Evolutionary conservation across 176 grass and related monocot species (phyloP).

Genomic region (Themeda triandra): DNA sequence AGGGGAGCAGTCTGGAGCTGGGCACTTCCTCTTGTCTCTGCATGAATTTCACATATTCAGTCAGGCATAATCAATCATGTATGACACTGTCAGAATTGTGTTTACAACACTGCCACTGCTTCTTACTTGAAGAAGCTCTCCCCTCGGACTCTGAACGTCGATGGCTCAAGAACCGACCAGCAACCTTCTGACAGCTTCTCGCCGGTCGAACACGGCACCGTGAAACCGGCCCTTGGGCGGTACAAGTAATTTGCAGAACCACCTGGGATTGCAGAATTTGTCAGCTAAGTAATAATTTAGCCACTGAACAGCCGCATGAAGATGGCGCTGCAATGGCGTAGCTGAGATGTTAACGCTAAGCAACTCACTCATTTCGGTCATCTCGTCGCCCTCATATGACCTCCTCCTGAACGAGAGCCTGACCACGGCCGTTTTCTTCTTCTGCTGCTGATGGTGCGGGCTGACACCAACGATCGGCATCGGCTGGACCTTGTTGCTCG

Average conservation of each 20-base stretch:
- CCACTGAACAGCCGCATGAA: neutral
- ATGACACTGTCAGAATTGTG: neutral
- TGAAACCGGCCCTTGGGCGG: constrained; percentile 63
- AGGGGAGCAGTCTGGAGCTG: constrained; percentile 55
- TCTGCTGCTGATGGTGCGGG: constrained; percentile 54
- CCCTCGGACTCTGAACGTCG: constrained; percentile 71
- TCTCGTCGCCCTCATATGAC: constrained; percentile 93
- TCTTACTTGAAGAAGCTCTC: constrained; percentile 81
- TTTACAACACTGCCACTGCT: neutral
- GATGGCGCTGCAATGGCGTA: neutral
- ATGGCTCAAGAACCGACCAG: constrained; percentile 87
- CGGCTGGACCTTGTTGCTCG: constrained; percentile 68
- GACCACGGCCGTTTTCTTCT: constrained; percentile 81
- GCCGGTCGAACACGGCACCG: constrained; percentile 45
- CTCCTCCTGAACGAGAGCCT: constrained; percentile 73
- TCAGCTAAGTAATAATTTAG: constrained; percentile 4
- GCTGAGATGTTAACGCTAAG: neutral
- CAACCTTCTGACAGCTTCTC: constrained; percentile 60
- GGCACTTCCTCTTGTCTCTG: constrained; percentile 86
- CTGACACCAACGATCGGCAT: constrained; percentile 49
- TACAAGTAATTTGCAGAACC: constrained; percentile 71
- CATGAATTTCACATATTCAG: constrained; percentile 14
- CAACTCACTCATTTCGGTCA: constrained; percentile 79
- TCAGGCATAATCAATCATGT: neutral
- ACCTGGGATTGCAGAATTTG: constrained; percentile 35